phyloP scores from a whole-genome alignment of 2,329 filamentous ascomycete species.

The Septoria linicola region DNA sequence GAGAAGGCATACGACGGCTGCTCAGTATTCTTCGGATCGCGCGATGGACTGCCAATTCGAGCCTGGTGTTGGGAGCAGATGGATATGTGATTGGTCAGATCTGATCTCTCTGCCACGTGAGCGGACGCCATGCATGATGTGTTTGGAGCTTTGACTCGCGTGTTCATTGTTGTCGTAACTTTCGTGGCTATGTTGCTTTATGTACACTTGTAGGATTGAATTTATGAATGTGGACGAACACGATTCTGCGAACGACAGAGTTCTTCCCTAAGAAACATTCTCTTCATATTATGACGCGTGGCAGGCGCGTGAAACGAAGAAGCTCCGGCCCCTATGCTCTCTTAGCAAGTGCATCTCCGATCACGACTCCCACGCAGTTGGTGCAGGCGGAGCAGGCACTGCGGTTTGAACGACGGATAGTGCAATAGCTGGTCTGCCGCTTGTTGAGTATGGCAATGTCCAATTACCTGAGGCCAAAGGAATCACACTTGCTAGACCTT shows the following conservation, averaged over 20 bases:
- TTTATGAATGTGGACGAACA: not conserved
- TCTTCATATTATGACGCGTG: not conserved
- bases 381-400: not conserved
- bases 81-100: not conserved
- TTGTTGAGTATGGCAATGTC: constrained; percentile 1
- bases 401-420: not conserved
- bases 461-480: not conserved
- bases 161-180: not conserved
- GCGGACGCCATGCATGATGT: not conserved
- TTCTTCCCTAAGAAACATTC: not conserved
- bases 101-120: constrained; percentile 3
- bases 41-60: constrained; percentile 10
- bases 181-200: not conserved
- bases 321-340: too few relatives aligned
- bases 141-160: not conserved
- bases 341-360: too few relatives aligned
- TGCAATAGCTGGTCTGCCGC: not conserved
- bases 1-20: not conserved
- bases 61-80: not conserved
- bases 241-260: not conserved
- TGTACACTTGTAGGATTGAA: not conserved
- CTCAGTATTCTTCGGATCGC: not conserved
- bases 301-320: not conserved
- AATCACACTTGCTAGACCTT: too few relatives aligned
- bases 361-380: not conserved